Percentiles rank a stretch among this genome's conserved stretches.
Conservation (phyloP, 140 eudicot species). For the Eryngium alpinum region DNA sequence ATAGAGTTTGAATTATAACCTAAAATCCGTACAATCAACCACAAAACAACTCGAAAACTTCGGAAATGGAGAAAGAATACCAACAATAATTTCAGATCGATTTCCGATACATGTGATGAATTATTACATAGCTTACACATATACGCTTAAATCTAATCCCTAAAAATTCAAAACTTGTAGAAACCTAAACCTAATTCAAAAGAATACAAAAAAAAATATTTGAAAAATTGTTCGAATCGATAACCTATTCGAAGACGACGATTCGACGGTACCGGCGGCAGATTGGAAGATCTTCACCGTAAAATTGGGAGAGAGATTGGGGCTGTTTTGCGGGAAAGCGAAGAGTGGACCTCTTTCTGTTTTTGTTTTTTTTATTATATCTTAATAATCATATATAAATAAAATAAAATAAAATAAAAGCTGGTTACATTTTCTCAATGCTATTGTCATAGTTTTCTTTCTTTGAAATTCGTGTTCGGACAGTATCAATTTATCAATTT, state of each 20-base stretch:
- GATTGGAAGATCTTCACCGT: not conserved
- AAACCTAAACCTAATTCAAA: not conserved
- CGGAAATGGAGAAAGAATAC: too few species aligned
- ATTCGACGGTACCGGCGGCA: not conserved
- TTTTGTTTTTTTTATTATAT: not conserved
- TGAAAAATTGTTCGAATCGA: not conserved
- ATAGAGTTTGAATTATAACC: too few species aligned
- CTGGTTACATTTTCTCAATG: too few species aligned
- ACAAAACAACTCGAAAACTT: too few species aligned
- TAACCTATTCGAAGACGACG: not conserved
- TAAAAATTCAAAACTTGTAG: not conserved
- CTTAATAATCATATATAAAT: too few species aligned
- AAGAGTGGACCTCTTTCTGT: conserved; percentile 1
- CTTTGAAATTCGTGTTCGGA: too few species aligned
- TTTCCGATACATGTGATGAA: not conserved
- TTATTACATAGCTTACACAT: not conserved
- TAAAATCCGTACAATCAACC: too few species aligned
- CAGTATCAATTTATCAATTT: too few species aligned
- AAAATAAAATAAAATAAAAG: too few species aligned
- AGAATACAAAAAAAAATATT: not conserved
- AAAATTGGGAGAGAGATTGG: not conserved
- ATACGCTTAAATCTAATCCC: not conserved
- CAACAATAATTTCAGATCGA: not conserved
- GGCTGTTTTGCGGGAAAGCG: conserved; percentile 11
- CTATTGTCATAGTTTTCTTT: too few species aligned